phyloP scores from a whole-genome alignment of 1,139 yeast species.

The Diutina mesorugosa region DNA sequence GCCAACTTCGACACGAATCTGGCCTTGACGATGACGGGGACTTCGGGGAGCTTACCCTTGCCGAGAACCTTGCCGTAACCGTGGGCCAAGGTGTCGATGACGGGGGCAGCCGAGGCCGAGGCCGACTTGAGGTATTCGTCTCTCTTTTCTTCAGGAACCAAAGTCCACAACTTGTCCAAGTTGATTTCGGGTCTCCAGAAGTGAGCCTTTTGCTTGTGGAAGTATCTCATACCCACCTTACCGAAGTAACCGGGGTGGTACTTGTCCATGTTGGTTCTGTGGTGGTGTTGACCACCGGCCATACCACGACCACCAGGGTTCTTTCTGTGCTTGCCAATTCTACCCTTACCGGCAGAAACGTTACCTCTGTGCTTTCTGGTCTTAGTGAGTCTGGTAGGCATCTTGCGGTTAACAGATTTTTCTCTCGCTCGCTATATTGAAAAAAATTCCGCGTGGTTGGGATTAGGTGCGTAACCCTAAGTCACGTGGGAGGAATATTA shows the following conservation, averaged over 20 bases:
- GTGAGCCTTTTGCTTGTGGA: constrained; percentile 94
- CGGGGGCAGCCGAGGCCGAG: constrained; percentile 90
- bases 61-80: constrained; percentile 99
- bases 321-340: constrained; percentile 99
- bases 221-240: constrained; percentile 99
- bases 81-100: constrained; percentile 97
- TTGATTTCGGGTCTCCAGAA: constrained; percentile 98
- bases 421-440: background rate
- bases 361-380: constrained; percentile 99
- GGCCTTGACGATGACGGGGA: constrained; percentile 98
- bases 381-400: constrained; percentile 99
- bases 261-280: constrained; percentile 99
- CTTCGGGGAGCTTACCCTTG: constrained; percentile 96
- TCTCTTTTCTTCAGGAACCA: constrained; percentile 89
- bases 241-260: constrained; percentile 99
- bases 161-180: constrained; percentile 98
- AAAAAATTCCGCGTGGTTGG: background rate
- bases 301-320: constrained; percentile 99
- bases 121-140: constrained; percentile 86
- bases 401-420: constrained; percentile 11
- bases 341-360: constrained; percentile 99
- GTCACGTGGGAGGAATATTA: background rate
- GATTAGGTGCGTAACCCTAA: background rate
- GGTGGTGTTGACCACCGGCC: constrained; percentile 99
- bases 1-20: constrained; percentile 98